Evolutionary conservation across 108 stramenopile species (phyloP).

Genomic region (Conticribra weissflogii): DNA sequence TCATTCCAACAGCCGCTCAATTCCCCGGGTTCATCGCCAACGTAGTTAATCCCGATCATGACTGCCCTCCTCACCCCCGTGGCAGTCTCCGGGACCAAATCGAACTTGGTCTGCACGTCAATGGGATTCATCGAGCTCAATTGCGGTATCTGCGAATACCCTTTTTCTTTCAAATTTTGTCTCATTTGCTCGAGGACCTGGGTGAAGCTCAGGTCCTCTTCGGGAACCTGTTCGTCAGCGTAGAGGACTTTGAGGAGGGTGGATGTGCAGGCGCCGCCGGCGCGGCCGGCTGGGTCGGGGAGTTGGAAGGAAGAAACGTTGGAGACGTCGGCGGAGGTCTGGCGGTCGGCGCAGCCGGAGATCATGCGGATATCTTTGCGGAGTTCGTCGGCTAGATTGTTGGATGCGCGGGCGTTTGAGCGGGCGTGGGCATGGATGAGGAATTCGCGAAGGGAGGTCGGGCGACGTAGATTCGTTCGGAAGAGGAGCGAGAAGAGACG

Average conservation of each 20-base stretch:
- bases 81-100: conserved; percentile 48
- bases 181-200: conserved; percentile 43
- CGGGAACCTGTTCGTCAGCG: conserved; percentile 37
- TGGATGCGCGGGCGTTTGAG: background rate
- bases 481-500: too few relatives aligned
- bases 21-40: conserved; percentile 74
- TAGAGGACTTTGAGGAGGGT: conserved; percentile 70
- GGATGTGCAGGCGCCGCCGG: conserved; percentile 91
- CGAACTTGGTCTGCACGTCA: conserved; percentile 43
- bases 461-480: background rate
- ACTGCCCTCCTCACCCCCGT: conserved; percentile 62
- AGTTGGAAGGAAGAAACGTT: conserved; percentile 73
- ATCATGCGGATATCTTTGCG: conserved; percentile 63
- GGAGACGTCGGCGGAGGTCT: conserved; percentile 60
- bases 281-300: conserved; percentile 67
- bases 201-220: conserved; percentile 52
- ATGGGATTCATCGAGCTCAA: conserved; percentile 57
- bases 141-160: conserved; percentile 65
- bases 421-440: background rate
- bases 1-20: conserved; percentile 92
- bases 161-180: conserved; percentile 9
- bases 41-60: conserved; percentile 91
- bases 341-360: conserved; percentile 59
- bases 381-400: conserved; percentile 25
- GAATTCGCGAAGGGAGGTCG: background rate